These are phyloP conservation scores for Rutstroemia sp. DNA, from an alignment of 2,329 filamentous ascomycete species.

Conservation along the genomic window DNA sequence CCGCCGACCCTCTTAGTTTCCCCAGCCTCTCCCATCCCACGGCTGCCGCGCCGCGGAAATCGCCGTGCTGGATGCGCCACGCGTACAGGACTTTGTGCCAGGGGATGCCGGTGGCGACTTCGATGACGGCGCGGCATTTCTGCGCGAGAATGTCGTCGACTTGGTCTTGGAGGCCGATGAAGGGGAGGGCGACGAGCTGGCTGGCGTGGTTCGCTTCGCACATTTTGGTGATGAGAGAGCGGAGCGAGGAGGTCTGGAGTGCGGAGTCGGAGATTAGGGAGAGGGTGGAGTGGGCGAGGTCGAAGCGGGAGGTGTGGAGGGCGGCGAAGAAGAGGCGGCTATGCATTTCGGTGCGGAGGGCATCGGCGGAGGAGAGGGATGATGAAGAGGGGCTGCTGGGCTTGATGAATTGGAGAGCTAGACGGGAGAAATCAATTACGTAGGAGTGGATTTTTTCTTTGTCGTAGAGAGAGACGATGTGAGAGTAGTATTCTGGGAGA, in stretches of 20 bases:
- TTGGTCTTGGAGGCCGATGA: conserved; percentile 66
- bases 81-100: conserved; percentile 89
- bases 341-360: conserved; percentile 62
- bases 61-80: conserved; percentile 77
- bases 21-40: conserved; percentile 57
- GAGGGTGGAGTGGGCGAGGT: conserved; percentile 74
- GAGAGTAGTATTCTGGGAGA: conserved; percentile 76
- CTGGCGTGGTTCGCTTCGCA: conserved; percentile 58
- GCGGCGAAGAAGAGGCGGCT: conserved; percentile 79
- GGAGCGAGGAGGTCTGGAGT: conserved; percentile 65
- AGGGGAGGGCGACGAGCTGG: conserved; percentile 68
- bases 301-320: conserved; percentile 70
- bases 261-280: conserved; percentile 63
- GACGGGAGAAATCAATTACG: conserved; percentile 74
- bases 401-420: conserved; percentile 58
- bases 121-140: conserved; percentile 61
- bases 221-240: conserved; percentile 62
- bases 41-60: conserved; percentile 74
- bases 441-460: conserved; percentile 68
- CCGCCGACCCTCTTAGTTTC: conserved; percentile 50
- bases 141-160: conserved; percentile 73
- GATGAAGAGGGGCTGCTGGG: background rate
- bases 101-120: conserved; percentile 57
- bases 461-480: conserved; percentile 79
- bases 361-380: background rate